These are phyloP conservation scores for Amanita subjunquillea DNA, from an alignment of 768 basidiomycete genomes.

Conservation along the genomic window DNA sequence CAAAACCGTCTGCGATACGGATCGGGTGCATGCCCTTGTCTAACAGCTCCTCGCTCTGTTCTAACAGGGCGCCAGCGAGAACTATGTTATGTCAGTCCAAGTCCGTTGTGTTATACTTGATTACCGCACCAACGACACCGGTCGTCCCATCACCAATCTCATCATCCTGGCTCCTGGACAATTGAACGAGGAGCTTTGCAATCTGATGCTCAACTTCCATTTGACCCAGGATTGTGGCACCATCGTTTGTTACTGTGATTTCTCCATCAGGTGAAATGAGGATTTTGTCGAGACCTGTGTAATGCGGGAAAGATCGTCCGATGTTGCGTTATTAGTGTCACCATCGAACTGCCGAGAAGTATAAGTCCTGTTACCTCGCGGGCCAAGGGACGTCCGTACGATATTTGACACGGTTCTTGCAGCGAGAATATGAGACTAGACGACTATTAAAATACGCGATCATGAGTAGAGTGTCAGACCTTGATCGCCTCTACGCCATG, in stretches of 20 bases:
- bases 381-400: conserved; percentile 89
- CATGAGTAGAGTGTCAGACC: conserved; percentile 28
- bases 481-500: conserved; percentile 96
- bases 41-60: conserved; percentile 91
- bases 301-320: conserved; percentile 1
- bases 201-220: conserved; percentile 99
- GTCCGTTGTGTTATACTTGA: conserved; percentile 2
- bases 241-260: conserved; percentile 98
- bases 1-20: conserved; percentile 97
- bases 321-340: background rate
- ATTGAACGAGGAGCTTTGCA: conserved; percentile 92
- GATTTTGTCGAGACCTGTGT: conserved; percentile 84
- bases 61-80: conserved; percentile 93
- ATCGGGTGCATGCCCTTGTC: conserved; percentile 99
- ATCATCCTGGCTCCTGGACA: conserved; percentile 97
- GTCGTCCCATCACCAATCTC: conserved; percentile 99
- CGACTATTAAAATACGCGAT: conserved; percentile 1
- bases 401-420: conserved; percentile 92
- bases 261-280: conserved; percentile 95
- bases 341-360: background rate
- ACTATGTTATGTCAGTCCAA: conserved; percentile 33
- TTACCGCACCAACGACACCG: conserved; percentile 84
- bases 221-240: conserved; percentile 94
- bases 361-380: conserved; percentile 50
- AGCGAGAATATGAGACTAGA: conserved; percentile 91